Conservation (phyloP, 1,284 basidiomycete species). For the Gomphus sp. region DNA sequence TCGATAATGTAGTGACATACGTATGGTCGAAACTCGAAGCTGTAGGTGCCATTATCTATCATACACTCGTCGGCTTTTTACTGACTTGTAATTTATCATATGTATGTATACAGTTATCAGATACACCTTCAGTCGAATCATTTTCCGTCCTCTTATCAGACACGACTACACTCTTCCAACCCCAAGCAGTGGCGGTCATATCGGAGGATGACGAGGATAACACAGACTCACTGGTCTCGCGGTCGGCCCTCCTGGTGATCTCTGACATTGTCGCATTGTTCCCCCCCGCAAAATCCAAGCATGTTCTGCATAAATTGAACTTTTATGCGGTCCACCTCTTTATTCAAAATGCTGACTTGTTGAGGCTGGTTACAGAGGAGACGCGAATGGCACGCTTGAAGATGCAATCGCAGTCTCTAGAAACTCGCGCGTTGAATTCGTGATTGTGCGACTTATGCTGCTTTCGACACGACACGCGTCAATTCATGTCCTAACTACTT, state of each 20-base stretch:
- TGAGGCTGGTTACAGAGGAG: constrained; percentile 5
- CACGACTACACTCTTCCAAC: constrained; percentile 37
- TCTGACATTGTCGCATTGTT: constrained; percentile 43
- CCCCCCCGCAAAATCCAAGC: constrained; percentile 25
- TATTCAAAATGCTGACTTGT: background rate
- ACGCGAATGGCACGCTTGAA: background rate
- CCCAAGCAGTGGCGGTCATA: constrained; percentile 30
- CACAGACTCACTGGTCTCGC: constrained; percentile 27
- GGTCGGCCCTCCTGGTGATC: constrained; percentile 34
- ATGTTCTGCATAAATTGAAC: constrained; percentile 40
- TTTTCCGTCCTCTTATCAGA: constrained; percentile 49
- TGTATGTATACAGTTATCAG: constrained; percentile 9
- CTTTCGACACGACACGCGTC: no score
- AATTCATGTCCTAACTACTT: no score
- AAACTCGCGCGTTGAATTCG: background rate
- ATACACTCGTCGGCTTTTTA: background rate
- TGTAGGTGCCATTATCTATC: constrained; percentile 28
- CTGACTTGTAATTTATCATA: background rate
- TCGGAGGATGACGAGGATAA: constrained; percentile 17
- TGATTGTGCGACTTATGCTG: no score
- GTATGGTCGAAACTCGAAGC: constrained; percentile 37
- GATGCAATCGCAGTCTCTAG: background rate
- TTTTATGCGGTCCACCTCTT: constrained; percentile 48
- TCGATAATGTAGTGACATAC: constrained; percentile 44
- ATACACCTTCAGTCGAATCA: constrained; percentile 31